These are phyloP conservation scores for Lepidopterella palustris DNA, from an alignment of 495 filamentous ascomycete species.

Conservation along the genomic window DNA sequence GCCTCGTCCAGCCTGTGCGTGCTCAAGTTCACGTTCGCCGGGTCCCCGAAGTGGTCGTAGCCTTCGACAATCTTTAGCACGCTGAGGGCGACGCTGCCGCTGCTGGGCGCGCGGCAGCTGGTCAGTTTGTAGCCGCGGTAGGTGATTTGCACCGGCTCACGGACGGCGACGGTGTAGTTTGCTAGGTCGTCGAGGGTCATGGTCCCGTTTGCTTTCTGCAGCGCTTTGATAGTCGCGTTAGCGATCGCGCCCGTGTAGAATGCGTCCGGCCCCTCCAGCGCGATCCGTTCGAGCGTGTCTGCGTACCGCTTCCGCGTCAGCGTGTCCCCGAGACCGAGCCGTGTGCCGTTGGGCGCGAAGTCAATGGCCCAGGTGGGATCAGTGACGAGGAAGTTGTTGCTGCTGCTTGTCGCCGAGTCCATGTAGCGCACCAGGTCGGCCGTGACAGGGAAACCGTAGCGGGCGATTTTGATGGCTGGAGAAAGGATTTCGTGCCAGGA, in stretches of 20 bases:
- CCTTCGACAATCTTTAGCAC: conserved; percentile 74
- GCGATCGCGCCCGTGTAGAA: conserved; percentile 74
- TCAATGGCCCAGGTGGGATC: conserved; percentile 77
- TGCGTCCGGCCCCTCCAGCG: conserved; percentile 57
- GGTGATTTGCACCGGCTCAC: conserved; percentile 56
- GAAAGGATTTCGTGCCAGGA: conserved; percentile 63
- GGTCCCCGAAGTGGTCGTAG: conserved; percentile 53
- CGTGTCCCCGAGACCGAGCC: conserved; percentile 61
- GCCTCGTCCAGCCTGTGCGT: conserved; percentile 80
- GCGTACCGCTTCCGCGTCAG: conserved; percentile 77
- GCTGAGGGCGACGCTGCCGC: conserved; percentile 64
- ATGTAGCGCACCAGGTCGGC: conserved; percentile 68
- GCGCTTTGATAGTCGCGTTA: conserved; percentile 60
- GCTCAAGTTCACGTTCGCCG: conserved; percentile 51
- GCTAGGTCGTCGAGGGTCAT: conserved; percentile 75
- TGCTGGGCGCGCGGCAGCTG: conserved; percentile 62
- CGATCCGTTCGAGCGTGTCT: conserved; percentile 68
- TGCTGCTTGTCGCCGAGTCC: conserved; percentile 35
- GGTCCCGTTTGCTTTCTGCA: conserved; percentile 62
- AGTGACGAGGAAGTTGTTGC: conserved; percentile 56
- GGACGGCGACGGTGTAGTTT: conserved; percentile 58
- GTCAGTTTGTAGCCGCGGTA: conserved; percentile 67
- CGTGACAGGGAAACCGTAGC: conserved; percentile 65
- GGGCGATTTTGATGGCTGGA: conserved; percentile 68
- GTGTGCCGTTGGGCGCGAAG: conserved; percentile 75